Percentiles rank a stretch among this genome's conserved stretches.
Evolutionary conservation across 441 rosid species (phyloP).

Genomic region (Gossypium trilobum): DNA sequence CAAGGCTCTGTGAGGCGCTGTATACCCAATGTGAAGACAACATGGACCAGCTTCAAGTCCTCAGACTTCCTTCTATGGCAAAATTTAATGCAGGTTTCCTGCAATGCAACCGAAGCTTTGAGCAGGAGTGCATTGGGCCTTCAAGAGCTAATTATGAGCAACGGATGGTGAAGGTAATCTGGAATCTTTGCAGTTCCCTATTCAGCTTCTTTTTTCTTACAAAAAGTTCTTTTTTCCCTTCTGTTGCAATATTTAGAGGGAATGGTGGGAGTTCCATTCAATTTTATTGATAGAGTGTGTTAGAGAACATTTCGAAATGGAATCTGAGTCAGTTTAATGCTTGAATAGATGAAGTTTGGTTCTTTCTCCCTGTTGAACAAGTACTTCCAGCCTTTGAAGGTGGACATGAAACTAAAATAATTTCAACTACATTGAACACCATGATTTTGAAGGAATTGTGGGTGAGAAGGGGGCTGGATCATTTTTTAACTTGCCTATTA

Average conservation of each 20-base stretch:
- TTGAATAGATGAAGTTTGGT: background rate
- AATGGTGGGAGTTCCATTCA: slow-evolving; percentile 1
- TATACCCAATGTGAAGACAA: slow-evolving; percentile 80
- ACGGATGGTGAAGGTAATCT: slow-evolving; percentile 74
- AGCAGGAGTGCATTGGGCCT: slow-evolving; percentile 78
- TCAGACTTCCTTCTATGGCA: slow-evolving; percentile 96
- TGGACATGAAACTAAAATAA: background rate
- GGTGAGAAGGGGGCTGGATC: background rate
- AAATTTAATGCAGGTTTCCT: slow-evolving; percentile 89
- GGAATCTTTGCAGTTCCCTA: slow-evolving; percentile 2
- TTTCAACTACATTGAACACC: background rate
- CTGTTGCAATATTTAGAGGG: background rate
- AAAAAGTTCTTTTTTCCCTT: background rate
- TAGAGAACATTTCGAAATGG: background rate
- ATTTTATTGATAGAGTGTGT: background rate
- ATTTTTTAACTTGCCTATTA: background rate
- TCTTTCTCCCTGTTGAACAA: background rate
- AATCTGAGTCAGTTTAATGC: background rate
- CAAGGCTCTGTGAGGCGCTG: slow-evolving; percentile 77
- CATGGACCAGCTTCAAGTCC: slow-evolving; percentile 97
- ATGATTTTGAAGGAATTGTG: background rate
- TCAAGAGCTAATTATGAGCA: slow-evolving; percentile 70
- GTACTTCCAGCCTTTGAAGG: background rate
- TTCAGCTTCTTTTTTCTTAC: background rate
- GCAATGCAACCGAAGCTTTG: slow-evolving; percentile 85